Conservation (phyloP, 495 filamentous ascomycete genomes). For the Penicillium daleae region DNA sequence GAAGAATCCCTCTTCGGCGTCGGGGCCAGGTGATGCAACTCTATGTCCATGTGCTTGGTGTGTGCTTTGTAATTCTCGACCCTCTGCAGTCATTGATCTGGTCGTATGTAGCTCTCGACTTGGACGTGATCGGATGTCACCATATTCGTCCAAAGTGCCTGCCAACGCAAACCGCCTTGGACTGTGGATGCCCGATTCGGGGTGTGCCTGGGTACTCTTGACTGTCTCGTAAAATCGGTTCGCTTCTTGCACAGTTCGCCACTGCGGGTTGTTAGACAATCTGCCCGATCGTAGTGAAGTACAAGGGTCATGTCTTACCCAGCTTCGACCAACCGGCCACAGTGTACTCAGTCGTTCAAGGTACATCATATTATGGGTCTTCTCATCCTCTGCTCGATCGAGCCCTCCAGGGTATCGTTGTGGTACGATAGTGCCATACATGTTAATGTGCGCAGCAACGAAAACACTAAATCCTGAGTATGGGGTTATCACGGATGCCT, state of each 20-base stretch:
- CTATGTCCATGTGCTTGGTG: not conserved
- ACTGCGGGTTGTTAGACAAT: constrained; percentile 26
- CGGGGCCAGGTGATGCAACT: constrained; percentile 14
- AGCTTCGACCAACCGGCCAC: constrained; percentile 48
- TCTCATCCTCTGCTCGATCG: constrained; percentile 43
- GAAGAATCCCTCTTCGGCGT: constrained; percentile 16
- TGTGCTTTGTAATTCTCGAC: constrained; percentile 9
- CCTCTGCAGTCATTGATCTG: constrained; percentile 18
- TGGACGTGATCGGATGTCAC: constrained; percentile 46
- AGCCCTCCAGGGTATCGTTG: constrained; percentile 43
- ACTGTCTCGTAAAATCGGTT: constrained; percentile 47
- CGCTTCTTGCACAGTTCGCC: constrained; percentile 48
- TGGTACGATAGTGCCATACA: constrained; percentile 49
- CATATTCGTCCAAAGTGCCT: constrained; percentile 48
- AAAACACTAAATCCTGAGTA: constrained; percentile 52
- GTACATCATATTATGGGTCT: constrained; percentile 40
- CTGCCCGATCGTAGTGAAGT: no score
- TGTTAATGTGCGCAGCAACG: constrained; percentile 50
- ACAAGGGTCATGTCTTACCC: constrained; percentile 29
- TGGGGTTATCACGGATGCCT: constrained; percentile 45
- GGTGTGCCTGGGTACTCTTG: constrained; percentile 32
- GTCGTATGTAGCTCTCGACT: constrained; percentile 21
- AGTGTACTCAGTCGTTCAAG: constrained; percentile 43
- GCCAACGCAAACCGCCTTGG: constrained; percentile 40
- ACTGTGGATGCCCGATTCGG: constrained; percentile 29